Evolutionary conservation across 176 grass and related monocot genomes (phyloP), one percentile per base, ranked within the genome.

Genomic region (Bothriochloa decipiens): DNA sequence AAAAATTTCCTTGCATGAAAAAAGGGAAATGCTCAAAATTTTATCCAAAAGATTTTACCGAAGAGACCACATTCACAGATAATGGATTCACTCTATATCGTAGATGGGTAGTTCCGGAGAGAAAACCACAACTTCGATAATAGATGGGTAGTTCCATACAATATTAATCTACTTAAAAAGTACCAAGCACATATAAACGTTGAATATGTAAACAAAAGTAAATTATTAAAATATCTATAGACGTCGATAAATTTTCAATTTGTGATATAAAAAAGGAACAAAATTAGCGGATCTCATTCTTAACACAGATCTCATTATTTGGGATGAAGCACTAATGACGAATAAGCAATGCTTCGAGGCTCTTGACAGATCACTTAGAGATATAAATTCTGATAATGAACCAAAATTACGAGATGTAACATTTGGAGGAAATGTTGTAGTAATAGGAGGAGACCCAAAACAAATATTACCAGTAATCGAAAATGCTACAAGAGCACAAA

Each of bases 201-300:
- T 2, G 20, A 58, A n/a, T 58, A n/a, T 58, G 20, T 58, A 1
- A 58, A 58, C 5, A 58, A 58, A 0, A 58, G 53, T n/a, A 58
- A 1, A 58, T 1, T 58, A 0, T 10, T 58, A 3, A 58, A 58
- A 10, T 58, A 58, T 6, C 20, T 58, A 27, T 84, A 42, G n/a
- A 84, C 25, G 3, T 84, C 1, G 27, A 29, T 60, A n/a, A 74
- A 4, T 4, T 60, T 3, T 57, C 27, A 14, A 46, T 45, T 0
- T 84, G 69, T 12, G 23, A 84, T 16, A 84, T 84, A n/a, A 64
- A 25, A 3, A 28, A 52, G 50, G 69, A 10, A 74, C 70, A 27
- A 28, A 46, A 26, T 26, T 84, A 8, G 69, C 39, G 9, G 11
- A 84, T 0, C 70, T 76, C 2, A 12, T 76, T 41, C 4, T 10